Evolutionary conservation across 23 red algal species (phyloP).

Genomic region (Chondrus crispus): DNA sequence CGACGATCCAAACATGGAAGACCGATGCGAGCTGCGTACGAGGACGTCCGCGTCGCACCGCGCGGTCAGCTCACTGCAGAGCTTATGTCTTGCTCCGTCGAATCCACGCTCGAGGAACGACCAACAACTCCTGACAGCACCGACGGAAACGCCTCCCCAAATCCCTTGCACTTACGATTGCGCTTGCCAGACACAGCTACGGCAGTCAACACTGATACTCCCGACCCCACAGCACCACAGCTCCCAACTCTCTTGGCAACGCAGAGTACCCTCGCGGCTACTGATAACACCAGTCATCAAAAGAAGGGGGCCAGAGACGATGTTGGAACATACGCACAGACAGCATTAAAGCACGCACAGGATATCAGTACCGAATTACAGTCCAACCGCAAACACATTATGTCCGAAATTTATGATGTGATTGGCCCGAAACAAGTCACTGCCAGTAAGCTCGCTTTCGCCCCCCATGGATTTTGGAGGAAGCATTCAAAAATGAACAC

Average conservation of each 20-base stretch:
- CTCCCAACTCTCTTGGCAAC: background rate
- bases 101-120: background rate
- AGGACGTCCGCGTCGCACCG: background rate
- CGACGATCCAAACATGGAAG: background rate
- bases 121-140: background rate
- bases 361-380: background rate
- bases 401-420: background rate
- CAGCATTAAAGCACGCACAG: background rate
- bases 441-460: background rate
- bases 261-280: background rate
- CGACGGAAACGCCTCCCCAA: background rate
- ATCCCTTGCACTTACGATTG: background rate
- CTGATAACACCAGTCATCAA: background rate
- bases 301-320: background rate
- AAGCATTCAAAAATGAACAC: background rate
- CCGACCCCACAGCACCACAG: background rate
- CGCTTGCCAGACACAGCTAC: background rate
- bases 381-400: background rate
- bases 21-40: constrained; percentile 14
- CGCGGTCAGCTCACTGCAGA: background rate
- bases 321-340: background rate
- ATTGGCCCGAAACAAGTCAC: background rate
- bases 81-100: background rate
- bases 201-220: background rate
- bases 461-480: background rate